Evolutionary conservation across 2,329 filamentous ascomycete genomes (phyloP).

Genomic region (Cladosporium sp.): DNA sequence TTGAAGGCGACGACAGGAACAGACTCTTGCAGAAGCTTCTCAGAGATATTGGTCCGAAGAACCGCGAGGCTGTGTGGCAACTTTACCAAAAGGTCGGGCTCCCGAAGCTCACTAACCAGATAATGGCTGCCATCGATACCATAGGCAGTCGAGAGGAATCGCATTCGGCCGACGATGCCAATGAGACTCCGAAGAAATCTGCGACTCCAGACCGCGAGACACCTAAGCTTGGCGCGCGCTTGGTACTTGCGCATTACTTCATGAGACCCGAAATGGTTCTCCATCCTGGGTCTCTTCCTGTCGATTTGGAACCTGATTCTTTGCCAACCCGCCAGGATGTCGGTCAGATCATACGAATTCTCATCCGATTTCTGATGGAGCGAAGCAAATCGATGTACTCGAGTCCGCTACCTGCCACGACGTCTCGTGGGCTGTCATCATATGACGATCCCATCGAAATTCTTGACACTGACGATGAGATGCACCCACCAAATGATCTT

Average conservation of each 20-base stretch:
- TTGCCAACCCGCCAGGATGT: background rate
- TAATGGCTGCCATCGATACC: background rate
- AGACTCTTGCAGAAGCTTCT: constrained; percentile 48
- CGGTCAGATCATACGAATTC: background rate
- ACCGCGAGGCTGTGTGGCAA: constrained; percentile 20
- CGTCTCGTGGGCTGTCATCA: background rate
- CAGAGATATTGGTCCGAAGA: constrained; percentile 26
- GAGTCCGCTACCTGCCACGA: background rate
- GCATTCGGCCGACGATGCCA: background rate
- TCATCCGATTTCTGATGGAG: background rate
- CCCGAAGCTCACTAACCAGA: background rate
- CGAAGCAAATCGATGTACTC: background rate
- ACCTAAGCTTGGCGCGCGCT: constrained; percentile 4
- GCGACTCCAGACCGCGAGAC: background rate
- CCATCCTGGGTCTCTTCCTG: background rate
- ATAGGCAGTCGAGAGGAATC: background rate
- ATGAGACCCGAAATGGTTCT: background rate
- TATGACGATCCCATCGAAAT: constrained; percentile 8
- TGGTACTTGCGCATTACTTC: constrained; percentile 8
- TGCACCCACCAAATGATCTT: background rate
- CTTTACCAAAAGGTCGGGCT: background rate
- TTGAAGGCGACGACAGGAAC: constrained; percentile 43
- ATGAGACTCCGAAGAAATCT: background rate
- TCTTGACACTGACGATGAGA: constrained; percentile 12
- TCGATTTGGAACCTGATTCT: background rate